Percentiles rank a stretch among this genome's conserved stretches.
Conservation (phyloP, 805 yeast genomes). For the Saturnispora saitoi region DNA sequence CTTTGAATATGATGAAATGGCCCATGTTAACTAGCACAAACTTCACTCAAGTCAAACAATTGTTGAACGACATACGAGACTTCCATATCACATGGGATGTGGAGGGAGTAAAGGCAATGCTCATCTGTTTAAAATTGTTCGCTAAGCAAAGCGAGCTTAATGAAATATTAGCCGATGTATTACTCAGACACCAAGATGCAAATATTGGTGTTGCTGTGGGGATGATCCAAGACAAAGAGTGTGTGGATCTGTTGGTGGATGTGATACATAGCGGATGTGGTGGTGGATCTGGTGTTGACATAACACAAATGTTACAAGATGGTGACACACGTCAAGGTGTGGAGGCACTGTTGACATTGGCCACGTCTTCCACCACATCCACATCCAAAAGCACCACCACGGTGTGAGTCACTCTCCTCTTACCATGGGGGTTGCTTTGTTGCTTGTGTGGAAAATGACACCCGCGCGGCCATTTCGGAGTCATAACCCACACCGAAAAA, state of each 20-base stretch:
- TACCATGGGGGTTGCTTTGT: not conserved
- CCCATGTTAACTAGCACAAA: not conserved
- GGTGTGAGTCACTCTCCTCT: not conserved
- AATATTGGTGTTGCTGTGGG: too few species aligned
- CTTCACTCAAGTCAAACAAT: not conserved
- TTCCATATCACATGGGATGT: not conserved
- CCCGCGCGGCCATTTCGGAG: constrained; percentile 6
- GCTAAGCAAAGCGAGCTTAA: not conserved
- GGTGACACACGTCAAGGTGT: too few species aligned
- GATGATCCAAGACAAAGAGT: too few species aligned
- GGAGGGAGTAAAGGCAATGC: constrained; percentile 1
- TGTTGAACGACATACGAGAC: not conserved
- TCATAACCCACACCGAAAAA: not conserved
- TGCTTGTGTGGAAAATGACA: not conserved
- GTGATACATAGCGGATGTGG: too few species aligned
- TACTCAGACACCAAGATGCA: not conserved
- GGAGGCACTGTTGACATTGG: too few species aligned
- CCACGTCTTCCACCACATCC: too few species aligned
- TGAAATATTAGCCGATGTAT: not conserved
- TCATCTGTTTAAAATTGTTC: not conserved
- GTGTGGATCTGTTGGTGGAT: too few species aligned
- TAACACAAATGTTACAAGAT: too few species aligned
- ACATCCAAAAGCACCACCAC: too few species aligned
- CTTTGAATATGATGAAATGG: constrained; percentile 6
- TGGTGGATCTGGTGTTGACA: too few species aligned